A percentile compares a stretch with the other conserved stretches of the same genome.
Evolutionary conservation across 495 filamentous ascomycete genomes (phyloP).

Genomic region (Penicillium argentinense): DNA sequence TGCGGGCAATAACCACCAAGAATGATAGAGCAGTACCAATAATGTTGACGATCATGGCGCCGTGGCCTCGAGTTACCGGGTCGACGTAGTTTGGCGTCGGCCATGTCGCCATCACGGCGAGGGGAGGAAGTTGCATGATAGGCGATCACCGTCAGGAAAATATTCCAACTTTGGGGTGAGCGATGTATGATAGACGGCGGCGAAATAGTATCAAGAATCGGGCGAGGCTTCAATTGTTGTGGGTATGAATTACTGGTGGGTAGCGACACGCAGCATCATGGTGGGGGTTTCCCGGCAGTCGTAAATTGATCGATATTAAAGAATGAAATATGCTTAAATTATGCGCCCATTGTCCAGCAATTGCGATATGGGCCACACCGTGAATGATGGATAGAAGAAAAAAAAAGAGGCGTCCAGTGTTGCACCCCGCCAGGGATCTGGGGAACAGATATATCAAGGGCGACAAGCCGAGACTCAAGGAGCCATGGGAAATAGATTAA

Average conservation of each 20-base stretch:
- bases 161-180: too few relatives aligned
- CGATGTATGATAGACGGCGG: neutral
- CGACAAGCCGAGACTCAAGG: neutral
- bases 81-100: constrained; percentile 56
- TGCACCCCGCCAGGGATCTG: constrained; percentile 9
- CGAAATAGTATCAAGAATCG: neutral
- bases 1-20: constrained; percentile 41
- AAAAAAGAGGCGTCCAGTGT: neutral
- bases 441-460: constrained; percentile 8
- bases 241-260: neutral
- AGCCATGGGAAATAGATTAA: constrained; percentile 8
- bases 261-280: neutral
- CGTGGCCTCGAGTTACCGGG: constrained; percentile 50
- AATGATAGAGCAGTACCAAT: constrained; percentile 39
- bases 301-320: too few relatives aligned
- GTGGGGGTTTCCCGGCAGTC: neutral
- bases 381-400: constrained; percentile 2
- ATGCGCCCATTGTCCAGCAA: too few relatives aligned
- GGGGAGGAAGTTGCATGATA: constrained; percentile 46
- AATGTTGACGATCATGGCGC: constrained; percentile 42
- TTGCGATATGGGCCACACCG: neutral
- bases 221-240: neutral
- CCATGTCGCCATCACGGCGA: constrained; percentile 46
- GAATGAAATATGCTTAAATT: too few relatives aligned
- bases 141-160: neutral